Evolutionary conservation across 2,329 filamentous ascomycete genomes (phyloP).

Genomic region (Xylariales sp.): DNA sequence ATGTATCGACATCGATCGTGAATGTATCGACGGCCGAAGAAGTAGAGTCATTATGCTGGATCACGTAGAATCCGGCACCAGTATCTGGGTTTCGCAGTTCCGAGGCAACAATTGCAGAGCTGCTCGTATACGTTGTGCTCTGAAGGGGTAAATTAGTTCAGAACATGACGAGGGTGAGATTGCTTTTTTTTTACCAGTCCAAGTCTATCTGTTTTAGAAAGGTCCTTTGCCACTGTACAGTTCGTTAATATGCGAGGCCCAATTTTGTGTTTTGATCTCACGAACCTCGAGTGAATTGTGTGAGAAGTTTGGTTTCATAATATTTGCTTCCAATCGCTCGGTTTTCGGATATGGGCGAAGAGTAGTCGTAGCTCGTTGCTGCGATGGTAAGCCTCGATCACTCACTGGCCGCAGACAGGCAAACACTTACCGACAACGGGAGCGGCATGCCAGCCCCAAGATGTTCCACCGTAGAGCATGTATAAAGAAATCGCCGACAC

Average conservation of each 20-base stretch:
- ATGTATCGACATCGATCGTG: constrained; percentile 51
- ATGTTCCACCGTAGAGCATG: constrained; percentile 63
- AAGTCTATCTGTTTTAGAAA: constrained; percentile 49
- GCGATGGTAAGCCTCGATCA: constrained; percentile 1
- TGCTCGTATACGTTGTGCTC: constrained; percentile 46
- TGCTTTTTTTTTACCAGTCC: constrained; percentile 29
- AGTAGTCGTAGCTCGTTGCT: constrained; percentile 60
- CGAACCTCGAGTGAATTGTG: constrained; percentile 47
- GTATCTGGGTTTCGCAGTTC: constrained; percentile 57
- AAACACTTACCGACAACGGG: constrained; percentile 39
- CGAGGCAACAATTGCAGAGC: constrained; percentile 44
- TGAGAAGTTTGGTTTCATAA: constrained; percentile 58
- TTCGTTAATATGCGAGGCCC: background rate
- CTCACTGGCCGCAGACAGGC: background rate
- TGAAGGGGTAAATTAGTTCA: constrained; percentile 25
- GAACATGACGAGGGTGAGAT: background rate
- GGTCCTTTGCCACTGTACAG: constrained; percentile 43
- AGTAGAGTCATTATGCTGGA: constrained; percentile 49
- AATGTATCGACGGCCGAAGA: constrained; percentile 47
- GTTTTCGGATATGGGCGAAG: constrained; percentile 56
- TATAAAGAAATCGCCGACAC: constrained; percentile 58
- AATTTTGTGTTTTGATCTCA: too few species aligned
- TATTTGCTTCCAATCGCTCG: constrained; percentile 55
- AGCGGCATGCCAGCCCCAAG: constrained; percentile 55
- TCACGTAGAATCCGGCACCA: constrained; percentile 54